These are phyloP conservation scores for sorghum (Sorghum bicolor) DNA, from an alignment of 176 grass and related monocot genomes.

Conservation along the genomic window DNA sequence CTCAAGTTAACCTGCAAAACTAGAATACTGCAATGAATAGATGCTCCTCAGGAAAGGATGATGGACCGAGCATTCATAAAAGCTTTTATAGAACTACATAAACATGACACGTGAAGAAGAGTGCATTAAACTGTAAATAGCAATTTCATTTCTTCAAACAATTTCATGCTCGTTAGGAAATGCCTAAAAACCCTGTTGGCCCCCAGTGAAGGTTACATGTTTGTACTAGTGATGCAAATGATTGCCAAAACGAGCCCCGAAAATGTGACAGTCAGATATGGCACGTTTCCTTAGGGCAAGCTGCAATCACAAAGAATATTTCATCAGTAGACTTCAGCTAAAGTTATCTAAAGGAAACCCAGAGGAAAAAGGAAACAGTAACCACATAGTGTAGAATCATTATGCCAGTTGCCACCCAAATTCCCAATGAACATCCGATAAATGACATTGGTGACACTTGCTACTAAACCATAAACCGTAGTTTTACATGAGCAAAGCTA, in stretches of 20 bases:
- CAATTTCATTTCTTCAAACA: neutral
- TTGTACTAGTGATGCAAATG: neutral
- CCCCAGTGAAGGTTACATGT: neutral
- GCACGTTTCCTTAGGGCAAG: neutral
- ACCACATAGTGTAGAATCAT: neutral
- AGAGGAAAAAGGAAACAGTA: neutral
- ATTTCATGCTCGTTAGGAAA: neutral
- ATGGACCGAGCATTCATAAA: neutral
- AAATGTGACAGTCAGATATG: conserved; percentile 9
- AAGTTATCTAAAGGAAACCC: neutral
- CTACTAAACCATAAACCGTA: neutral
- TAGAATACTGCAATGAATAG: conserved; percentile 18
- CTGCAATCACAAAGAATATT: neutral
- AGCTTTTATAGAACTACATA: neutral
- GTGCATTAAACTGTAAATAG: conserved; percentile 5
- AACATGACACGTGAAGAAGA: neutral
- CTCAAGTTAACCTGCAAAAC: conserved; percentile 92
- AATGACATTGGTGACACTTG: neutral
- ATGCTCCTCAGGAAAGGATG: neutral
- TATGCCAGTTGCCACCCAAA: neutral
- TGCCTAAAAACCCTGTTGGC: neutral
- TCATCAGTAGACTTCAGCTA: neutral
- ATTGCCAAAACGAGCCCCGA: neutral
- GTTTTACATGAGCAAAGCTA: neutral
- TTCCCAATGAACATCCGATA: neutral